Evolutionary conservation across 192 early-diverging fungal species (phyloP), one percentile per base, ranked within the genome.

Genomic region (Umbelopsis vinacea): DNA sequence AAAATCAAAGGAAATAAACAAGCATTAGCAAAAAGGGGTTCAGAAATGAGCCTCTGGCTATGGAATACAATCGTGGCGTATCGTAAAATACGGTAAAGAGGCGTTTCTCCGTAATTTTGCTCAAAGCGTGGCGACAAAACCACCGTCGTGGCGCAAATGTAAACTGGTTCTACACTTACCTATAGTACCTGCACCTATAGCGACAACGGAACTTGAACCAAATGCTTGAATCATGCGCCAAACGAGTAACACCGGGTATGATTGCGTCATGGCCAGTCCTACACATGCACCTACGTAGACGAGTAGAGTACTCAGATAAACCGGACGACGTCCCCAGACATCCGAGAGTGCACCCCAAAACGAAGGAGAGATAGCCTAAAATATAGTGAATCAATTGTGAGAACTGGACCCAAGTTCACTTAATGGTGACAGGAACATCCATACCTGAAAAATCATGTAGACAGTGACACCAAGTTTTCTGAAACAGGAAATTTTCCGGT

Each of bases 131-230:
- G 57, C 53, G 33, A 33, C 7, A 50, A 29, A 29, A 29, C 29
- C 15, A 21, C 15, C 4, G 3, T 12, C 15, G 48, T 50, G 48
- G 48, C 48, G 48, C 48, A 50, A 50, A 50, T 50, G n/a, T n/a
- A 21, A 57, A 57, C 29, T 2, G 29, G 29, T 29, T 23, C 40
- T 66, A 68, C 29, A 1, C 69, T 60, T 72, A 63, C 73, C 70
- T 53, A 82, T 75, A 4, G 80, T 75, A 2, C 80, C 80, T 4
- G 80, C 66, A 3, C 80, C 80, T 7, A 77, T 75, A 3, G 72
- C 72, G 19, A 78, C 52, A 2, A 82, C 76, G 6, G 80, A 74
- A 29, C 76, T 78, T 46, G 73, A 33, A 15, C 80, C 76, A 50
- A 57, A 72, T 1, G 76, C 72, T 57, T 82, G 80, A 43, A 78